Evolutionary conservation across 441 rosid genomes (phyloP), one percentile per base, ranked within the genome.

Genomic region (Euphorbia celastroides): DNA sequence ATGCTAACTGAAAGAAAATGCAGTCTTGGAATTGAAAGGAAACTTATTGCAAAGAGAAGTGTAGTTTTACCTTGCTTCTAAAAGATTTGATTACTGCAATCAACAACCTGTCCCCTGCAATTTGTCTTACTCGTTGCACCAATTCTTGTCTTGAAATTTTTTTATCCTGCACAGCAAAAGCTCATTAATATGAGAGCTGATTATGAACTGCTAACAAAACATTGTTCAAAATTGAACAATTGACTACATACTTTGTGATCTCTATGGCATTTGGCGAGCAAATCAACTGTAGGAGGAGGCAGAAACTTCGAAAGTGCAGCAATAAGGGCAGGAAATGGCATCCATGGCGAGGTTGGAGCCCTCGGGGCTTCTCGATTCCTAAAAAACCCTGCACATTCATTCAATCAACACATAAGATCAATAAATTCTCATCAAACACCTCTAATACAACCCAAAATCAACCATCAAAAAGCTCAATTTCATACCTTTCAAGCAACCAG

Each of bases 61-160:
- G 2, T 7, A 34, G 1, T 12, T n/a, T n/a, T 38, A 74, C 88
- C 91, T 86, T 84, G 59, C 72, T 57, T 70, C 83, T 80, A 57
- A 71, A 78, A 55, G 88, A 77, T 69, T 85, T 84, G 71, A 89
- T 89, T 67, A 88, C 81, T 23, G 83, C 71, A 67, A 86, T 80
- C 82, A 92, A 78, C 72, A 92, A 64, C 62, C 71, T 80, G 78
- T 92, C 96, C 70, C 96, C 98, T 1, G 87, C 83, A 36, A 88
- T 66, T 41, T 70, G 73, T 69, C 98, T 82, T 62, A 86, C 77
- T 51, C 78, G 71, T 20, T 72, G 81, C 44, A 89, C 80, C 3
- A 92, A 62, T 30, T 92, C 90, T 42, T 67, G 73, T 65, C 93
- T 76, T 1, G 90, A 72, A 57, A 89, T 80, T 78, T 88, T 89